phyloP scores from a whole-genome alignment of 345 rosid species.

The Leavenworthia alabamica region DNA sequence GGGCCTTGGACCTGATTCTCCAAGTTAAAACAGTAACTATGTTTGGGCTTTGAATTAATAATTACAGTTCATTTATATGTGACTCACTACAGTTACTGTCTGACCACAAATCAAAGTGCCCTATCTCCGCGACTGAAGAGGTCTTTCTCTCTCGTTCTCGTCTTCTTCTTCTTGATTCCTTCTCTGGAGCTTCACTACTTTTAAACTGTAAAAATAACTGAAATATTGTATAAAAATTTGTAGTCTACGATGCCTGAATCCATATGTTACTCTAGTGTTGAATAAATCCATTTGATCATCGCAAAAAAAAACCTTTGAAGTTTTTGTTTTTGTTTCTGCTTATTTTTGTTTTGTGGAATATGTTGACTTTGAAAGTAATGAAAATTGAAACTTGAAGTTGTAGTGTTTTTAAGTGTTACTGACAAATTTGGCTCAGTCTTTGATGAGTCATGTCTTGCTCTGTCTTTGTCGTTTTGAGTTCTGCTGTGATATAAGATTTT shows the following conservation, averaged over 20 bases:
- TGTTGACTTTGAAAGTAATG: not conserved
- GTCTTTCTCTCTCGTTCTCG: too few relatives aligned
- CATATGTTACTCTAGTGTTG: not conserved
- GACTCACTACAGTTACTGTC: not conserved
- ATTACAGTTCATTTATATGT: not conserved
- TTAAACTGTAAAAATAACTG: not conserved
- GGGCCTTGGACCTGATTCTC: not conserved
- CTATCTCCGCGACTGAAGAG: constrained; percentile 8
- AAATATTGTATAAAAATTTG: too few relatives aligned
- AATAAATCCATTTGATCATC: not conserved
- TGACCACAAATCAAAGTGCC: not conserved
- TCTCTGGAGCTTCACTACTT: constrained; percentile 1
- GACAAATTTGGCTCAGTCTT: too few relatives aligned
- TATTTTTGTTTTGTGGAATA: not conserved
- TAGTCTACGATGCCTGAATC: not conserved
- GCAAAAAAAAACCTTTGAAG: not conserved
- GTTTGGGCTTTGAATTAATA: too few relatives aligned
- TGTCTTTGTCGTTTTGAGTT: not conserved
- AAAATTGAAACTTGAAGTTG: not conserved
- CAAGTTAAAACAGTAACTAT: too few relatives aligned
- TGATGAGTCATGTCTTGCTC: not conserved
- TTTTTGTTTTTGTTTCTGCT: not conserved
- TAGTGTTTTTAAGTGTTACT: too few relatives aligned
- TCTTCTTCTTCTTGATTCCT: not conserved
- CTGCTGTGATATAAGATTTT: not conserved